Base-by-base conservation (phyloP, 2,329 filamentous ascomycete genomes). In the Fusarium scirpi region DNA sequence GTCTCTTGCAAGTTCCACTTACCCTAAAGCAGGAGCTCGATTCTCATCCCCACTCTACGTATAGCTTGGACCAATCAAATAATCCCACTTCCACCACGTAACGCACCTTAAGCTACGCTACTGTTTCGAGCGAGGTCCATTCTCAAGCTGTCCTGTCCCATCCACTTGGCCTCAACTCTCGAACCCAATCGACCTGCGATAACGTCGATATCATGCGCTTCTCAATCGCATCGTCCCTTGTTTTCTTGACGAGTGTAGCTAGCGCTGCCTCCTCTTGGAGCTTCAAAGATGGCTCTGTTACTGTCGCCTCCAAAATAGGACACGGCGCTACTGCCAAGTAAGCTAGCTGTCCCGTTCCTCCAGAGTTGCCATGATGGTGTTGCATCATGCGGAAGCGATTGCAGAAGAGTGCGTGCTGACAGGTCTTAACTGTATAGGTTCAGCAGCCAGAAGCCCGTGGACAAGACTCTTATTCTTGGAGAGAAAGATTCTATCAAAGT, bases 401-500 rank as follows among this genome's bases (percentile, higher is more conserved):
- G 43, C 38, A 43, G 20, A 18, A 58, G 53, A 62, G 20, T 47
- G 63, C 62, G 65, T 66, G 59, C 76, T 80, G 58, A 78, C 48
- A 20, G 27, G 5, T 16, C n/a, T 62, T 43, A 44, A 38, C 13
- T 38, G 30, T 18, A 40, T 74, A 93, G 91, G 61, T 85, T 94
- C 71, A 83, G 82, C 65, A 81, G 85, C 22, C 87, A 86, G 67
- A 84, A 86, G 11, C 86, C 89, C 20, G 84, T 94, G 68, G 82
- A 88, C 55, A 88, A 88, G 52, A 82, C 90, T 15, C 79, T 98
- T 44, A 80, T 85, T 13, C 84, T 98, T 67, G 88, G 89, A 67
- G 81, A 86, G 57, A 80, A 87, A 57, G 94, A 97, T 78, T 89
- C 90, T 44, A 85, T 98, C 77, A 97, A 96, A 84, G 83, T 99